These are phyloP conservation scores for Zalaria obscura DNA, from an alignment of 2,329 filamentous ascomycete genomes.

Conservation along the genomic window DNA sequence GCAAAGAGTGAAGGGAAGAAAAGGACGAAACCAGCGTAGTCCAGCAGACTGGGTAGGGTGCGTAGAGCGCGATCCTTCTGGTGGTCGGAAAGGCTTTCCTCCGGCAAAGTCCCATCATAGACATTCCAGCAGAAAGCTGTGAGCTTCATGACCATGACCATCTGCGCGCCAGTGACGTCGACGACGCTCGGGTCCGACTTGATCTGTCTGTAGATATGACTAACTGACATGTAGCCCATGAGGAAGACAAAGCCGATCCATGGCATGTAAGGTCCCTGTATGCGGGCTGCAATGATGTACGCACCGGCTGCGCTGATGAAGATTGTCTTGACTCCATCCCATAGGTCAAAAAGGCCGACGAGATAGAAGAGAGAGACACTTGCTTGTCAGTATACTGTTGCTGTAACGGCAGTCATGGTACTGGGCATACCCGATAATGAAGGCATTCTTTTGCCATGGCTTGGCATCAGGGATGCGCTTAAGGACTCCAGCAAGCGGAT, in stretches of 20 bases:
- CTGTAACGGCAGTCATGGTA: not conserved
- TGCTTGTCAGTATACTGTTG: not conserved
- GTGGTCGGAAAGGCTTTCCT: constrained; percentile 66
- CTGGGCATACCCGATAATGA: constrained; percentile 55
- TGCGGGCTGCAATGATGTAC: constrained; percentile 70
- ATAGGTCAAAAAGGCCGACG: constrained; percentile 84
- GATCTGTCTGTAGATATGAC: constrained; percentile 71
- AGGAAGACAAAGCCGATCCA: constrained; percentile 90
- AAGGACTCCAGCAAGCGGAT: constrained; percentile 73
- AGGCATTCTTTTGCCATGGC: constrained; percentile 75
- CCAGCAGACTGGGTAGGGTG: constrained; percentile 59
- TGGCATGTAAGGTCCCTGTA: constrained; percentile 88
- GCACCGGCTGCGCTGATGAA: constrained; percentile 64
- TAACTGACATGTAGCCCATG: constrained; percentile 90
- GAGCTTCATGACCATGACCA: constrained; percentile 97
- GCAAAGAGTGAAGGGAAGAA: constrained; percentile 89
- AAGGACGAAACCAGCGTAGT: constrained; percentile 81
- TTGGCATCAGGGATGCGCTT: constrained; percentile 81
- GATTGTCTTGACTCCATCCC: constrained; percentile 69
- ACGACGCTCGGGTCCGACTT: constrained; percentile 50
- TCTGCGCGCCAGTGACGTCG: constrained; percentile 89
- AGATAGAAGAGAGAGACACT: constrained; percentile 81
- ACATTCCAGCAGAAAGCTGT: constrained; percentile 97
- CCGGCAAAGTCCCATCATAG: constrained; percentile 72
- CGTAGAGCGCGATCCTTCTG: constrained; percentile 72